Base-by-base conservation (phyloP, 2,329 filamentous ascomycete genomes). In the Fusarium verticillioides region DNA sequence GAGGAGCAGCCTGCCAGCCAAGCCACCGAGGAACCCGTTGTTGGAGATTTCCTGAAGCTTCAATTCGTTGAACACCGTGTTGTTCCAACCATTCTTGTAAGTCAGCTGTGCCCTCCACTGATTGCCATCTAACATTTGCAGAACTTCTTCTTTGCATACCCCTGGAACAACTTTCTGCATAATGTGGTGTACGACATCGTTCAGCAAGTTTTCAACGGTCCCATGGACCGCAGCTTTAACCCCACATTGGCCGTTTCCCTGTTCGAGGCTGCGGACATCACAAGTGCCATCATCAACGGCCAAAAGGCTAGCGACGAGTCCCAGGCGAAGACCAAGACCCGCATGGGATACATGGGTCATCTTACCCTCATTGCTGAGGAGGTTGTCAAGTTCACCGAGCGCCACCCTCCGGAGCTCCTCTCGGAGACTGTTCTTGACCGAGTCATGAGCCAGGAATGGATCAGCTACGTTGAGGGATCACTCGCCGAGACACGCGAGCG, bases 151-250 rank as follows among this genome's bases (percentile, higher is more conserved):
- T 99, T 99, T 86, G 91, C 93, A 67, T 99, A 98, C 79, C 96
- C 96, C 2, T 99, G 96, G 96, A 99, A 99, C 83, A 99, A 99
- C 82, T 99, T 99, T 80, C 88, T 99, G 49, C 96, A 99, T 84
- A 99, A 99, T 79, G 96, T 99, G 47, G 96, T 99, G 53, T 99
- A 99, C 81, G 96, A 99, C 81, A 95, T 99, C 79, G 94, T 99
- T 47, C 96, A 99, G 82, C 96, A 99, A 85, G 96, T 99, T 2
- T 98, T 99, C 83, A 99, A 99, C 80, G 96, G 96, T 13, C 95
- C 95, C 1, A 97, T 99, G 93, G 96, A 98, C 77, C 93, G 95
- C 68, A 95, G 96, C 34, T 98, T 93, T 84, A 99, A 99, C 82
- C 92, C 94, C 16, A 92, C 91, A 53, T 86, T 99, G 58, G 96